Conservation (phyloP, 1,139 yeast genomes). For the Hyphopichia fennica region DNA sequence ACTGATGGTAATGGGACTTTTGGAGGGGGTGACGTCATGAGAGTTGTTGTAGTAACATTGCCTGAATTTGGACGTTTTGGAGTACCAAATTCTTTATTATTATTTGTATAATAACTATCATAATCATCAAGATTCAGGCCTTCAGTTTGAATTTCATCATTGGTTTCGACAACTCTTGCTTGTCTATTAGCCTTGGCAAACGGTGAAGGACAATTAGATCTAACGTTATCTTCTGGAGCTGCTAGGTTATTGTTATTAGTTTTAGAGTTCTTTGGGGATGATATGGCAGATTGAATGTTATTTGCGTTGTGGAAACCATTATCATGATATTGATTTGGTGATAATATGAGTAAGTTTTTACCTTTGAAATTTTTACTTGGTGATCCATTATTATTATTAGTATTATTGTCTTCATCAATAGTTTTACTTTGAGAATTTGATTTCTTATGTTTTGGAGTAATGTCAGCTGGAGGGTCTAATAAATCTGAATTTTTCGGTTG, state of each 20-base stretch:
- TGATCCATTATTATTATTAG: background rate
- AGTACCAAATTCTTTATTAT: constrained; percentile 10
- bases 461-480: constrained; percentile 24
- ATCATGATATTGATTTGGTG: constrained; percentile 43
- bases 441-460: constrained; percentile 13
- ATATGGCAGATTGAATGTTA: constrained; percentile 1
- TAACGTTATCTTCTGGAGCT: constrained; percentile 19
- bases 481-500: constrained; percentile 4
- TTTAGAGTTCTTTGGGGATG: constrained; percentile 3
- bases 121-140: background rate
- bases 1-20: constrained; percentile 19
- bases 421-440: background rate
- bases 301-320: constrained; percentile 29
- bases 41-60: constrained; percentile 6
- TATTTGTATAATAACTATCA: constrained; percentile 2
- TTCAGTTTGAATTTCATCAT: constrained; percentile 24
- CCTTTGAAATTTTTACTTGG: constrained; percentile 15
- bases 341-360: constrained; percentile 38
- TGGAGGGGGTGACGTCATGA: constrained; percentile 36
- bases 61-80: constrained; percentile 15
- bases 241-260: constrained; percentile 7
- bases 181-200: constrained; percentile 47
- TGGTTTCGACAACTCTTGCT: constrained; percentile 47
- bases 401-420: background rate
- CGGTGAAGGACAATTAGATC: constrained; percentile 39